phyloP scores from a whole-genome alignment of 306 rosid genomes.

The Gastrolobium bilobum region DNA sequence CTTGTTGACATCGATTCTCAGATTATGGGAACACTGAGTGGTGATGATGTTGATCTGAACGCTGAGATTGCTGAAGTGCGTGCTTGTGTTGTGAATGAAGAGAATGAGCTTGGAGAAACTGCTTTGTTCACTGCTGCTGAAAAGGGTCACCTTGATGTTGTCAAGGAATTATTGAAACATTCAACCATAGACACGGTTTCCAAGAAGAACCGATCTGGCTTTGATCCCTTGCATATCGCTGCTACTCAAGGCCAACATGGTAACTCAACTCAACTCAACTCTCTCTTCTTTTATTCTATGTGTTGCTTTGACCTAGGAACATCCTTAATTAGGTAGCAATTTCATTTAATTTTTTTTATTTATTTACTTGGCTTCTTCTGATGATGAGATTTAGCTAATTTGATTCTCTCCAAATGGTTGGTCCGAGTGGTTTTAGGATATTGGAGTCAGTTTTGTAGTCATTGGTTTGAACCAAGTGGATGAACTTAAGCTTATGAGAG shows the following conservation, averaged over 20 bases:
- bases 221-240: slow-evolving; percentile 91
- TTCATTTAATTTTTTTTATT: not conserved
- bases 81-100: slow-evolving; percentile 86
- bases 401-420: not conserved
- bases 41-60: slow-evolving; percentile 56
- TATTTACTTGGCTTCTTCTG: not conserved
- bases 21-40: slow-evolving; percentile 71
- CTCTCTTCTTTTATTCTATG: not conserved
- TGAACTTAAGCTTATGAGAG: not conserved
- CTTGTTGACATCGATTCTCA: slow-evolving; percentile 78
- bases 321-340: not conserved
- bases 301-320: not conserved
- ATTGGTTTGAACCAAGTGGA: not conserved
- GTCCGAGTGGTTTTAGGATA: not conserved
- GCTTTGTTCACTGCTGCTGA: slow-evolving; percentile 93
- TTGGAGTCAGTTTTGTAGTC: slow-evolving; percentile 4
- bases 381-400: not conserved
- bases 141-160: slow-evolving; percentile 83
- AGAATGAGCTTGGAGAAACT: slow-evolving; percentile 90
- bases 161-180: slow-evolving; percentile 83
- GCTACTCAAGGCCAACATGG: slow-evolving; percentile 93
- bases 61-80: slow-evolving; percentile 93
- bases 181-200: slow-evolving; percentile 65
- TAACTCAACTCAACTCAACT: slow-evolving; percentile 18
- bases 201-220: slow-evolving; percentile 76